Conservation (phyloP, 768 basidiomycete species). For the Boletus vinaceobasis region DNA sequence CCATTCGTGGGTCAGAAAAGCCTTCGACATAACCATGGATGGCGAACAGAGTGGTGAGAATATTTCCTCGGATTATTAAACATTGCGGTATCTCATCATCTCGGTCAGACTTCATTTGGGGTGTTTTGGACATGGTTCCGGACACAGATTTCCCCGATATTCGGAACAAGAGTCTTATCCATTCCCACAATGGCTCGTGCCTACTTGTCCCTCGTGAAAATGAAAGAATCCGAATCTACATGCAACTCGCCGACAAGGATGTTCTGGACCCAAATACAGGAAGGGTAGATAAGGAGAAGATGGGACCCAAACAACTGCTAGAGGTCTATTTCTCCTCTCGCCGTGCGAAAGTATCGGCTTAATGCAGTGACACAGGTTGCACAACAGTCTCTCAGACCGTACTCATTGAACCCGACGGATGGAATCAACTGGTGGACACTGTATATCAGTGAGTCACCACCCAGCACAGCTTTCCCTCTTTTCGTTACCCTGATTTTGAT, state of each 20-base stretch:
- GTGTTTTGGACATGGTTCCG: constrained; percentile 45
- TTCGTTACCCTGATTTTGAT: neutral
- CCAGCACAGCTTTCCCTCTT: neutral
- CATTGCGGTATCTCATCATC: neutral
- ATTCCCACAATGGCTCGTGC: constrained; percentile 48
- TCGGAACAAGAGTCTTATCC: constrained; percentile 45
- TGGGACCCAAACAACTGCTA: constrained; percentile 40
- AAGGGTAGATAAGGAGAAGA: constrained; percentile 38
- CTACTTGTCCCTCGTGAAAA: constrained; percentile 51
- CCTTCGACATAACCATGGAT: constrained; percentile 63
- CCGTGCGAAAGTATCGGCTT: neutral
- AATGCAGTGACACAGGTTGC: constrained; percentile 31
- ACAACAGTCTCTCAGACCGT: constrained; percentile 40
- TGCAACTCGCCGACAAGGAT: constrained; percentile 45
- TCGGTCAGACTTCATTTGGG: constrained; percentile 39
- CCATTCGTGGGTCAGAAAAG: constrained; percentile 80
- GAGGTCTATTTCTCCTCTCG: constrained; percentile 22
- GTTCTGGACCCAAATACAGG: constrained; percentile 37
- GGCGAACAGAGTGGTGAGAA: constrained; percentile 59
- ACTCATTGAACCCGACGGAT: constrained; percentile 28
- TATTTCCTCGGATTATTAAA: neutral
- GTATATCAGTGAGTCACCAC: constrained; percentile 40
- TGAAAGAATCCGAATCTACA: constrained; percentile 48
- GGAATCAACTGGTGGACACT: constrained; percentile 49
- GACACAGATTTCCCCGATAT: constrained; percentile 54